Percentiles rank a stretch among this genome's conserved stretches.
These are phyloP conservation scores for Calonectria pauciramosa DNA, from an alignment of 2,329 filamentous ascomycete species.

Conservation along the genomic window DNA sequence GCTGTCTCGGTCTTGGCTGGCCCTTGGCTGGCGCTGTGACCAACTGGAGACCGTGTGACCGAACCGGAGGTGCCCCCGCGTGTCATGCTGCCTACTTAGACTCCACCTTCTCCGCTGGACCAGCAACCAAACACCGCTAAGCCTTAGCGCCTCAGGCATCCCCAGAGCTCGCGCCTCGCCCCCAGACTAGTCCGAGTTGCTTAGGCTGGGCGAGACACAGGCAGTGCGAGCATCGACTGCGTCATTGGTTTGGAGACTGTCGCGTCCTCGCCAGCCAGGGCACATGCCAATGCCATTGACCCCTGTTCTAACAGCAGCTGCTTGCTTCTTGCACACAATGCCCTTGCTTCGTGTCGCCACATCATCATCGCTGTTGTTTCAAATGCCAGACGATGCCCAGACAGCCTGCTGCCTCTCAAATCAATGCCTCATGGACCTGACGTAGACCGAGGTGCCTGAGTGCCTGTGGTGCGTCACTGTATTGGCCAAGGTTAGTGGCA, in stretches of 20 bases:
- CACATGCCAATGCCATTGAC: neutral
- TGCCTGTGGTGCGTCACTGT: neutral
- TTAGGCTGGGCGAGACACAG: slow-evolving; percentile 25
- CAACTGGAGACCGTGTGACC: slow-evolving; percentile 43
- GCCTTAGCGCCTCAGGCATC: slow-evolving; percentile 48
- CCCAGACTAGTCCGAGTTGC: slow-evolving; percentile 28
- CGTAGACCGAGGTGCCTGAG: neutral
- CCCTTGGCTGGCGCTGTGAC: slow-evolving; percentile 21
- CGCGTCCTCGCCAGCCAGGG: slow-evolving; percentile 10
- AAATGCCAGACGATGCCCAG: neutral
- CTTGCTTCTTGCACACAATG: neutral
- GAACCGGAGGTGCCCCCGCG: slow-evolving; percentile 42
- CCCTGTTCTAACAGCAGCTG: neutral
- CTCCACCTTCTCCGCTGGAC: slow-evolving; percentile 42
- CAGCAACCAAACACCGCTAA: slow-evolving; percentile 41
- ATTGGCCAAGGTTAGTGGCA: slow-evolving; percentile 15
- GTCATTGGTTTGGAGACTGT: slow-evolving; percentile 10
- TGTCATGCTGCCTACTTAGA: slow-evolving; percentile 40
- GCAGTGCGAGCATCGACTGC: slow-evolving; percentile 3
- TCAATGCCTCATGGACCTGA: neutral
- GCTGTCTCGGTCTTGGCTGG: slow-evolving; percentile 29
- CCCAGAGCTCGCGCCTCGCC: slow-evolving; percentile 23
- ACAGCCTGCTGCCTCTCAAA: neutral
- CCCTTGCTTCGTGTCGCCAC: neutral
- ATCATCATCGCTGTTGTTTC: neutral